Evolutionary conservation across 345 rosid species (phyloP).

Genomic region (sweet orange (Citrus sinensis)): DVS_A1.0 CM039164.1:5631501-5632000

Average conservation of each 20-base stretch:
- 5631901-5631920: background rate
- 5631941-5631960: background rate
- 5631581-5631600: background rate
- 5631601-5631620: background rate
- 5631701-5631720: background rate
- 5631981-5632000: background rate
- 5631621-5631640: background rate
- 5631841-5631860: background rate
- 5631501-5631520: background rate
- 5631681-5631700: too few species aligned
- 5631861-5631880: background rate
- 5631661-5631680: too few species aligned
- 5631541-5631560: background rate
- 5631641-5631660: background rate
- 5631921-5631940: background rate
- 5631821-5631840: background rate
- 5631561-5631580: background rate
- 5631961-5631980: background rate
- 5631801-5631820: background rate
- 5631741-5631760: background rate
- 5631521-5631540: background rate
- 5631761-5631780: background rate
- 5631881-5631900: background rate
- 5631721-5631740: background rate
- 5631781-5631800: conserved; percentile 5